Percentiles rank a stretch among this genome's conserved stretches.
Conservation (phyloP, 441 rosid genomes). For the Monsonia emarginata region DNA sequence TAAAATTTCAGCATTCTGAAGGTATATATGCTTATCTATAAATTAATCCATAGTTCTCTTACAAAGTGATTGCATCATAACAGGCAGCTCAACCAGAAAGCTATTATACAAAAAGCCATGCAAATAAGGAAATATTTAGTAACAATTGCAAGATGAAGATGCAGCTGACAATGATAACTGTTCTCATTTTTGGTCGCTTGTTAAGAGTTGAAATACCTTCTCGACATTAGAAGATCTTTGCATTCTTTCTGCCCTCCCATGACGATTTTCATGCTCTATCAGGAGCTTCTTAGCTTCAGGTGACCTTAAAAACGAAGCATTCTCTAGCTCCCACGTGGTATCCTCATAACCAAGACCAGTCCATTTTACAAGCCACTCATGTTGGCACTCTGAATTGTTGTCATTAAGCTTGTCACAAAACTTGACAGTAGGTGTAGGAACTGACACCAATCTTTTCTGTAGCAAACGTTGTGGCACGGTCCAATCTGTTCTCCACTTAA, state of each 20-base stretch:
- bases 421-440: constrained; percentile 19
- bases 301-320: constrained; percentile 28
- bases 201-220: not conserved
- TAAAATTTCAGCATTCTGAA: not conserved
- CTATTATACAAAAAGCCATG: not conserved
- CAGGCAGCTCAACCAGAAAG: not conserved
- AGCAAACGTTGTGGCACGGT: constrained; percentile 37
- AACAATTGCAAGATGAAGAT: not conserved
- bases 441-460: constrained; percentile 24
- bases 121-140: not conserved
- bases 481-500: constrained; percentile 39
- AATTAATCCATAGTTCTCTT: not conserved
- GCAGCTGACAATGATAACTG: not conserved
- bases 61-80: not conserved
- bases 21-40: not conserved
- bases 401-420: not conserved
- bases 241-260: constrained; percentile 22
- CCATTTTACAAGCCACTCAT: constrained; percentile 64
- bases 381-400: constrained; percentile 17
- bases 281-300: constrained; percentile 31
- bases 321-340: constrained; percentile 54
- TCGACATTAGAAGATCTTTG: not conserved
- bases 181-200: not conserved
- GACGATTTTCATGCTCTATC: constrained; percentile 34
- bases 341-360: constrained; percentile 46